Conservation (phyloP, 108 stramenopile species). For the Epithemia pelagica region DNA sequence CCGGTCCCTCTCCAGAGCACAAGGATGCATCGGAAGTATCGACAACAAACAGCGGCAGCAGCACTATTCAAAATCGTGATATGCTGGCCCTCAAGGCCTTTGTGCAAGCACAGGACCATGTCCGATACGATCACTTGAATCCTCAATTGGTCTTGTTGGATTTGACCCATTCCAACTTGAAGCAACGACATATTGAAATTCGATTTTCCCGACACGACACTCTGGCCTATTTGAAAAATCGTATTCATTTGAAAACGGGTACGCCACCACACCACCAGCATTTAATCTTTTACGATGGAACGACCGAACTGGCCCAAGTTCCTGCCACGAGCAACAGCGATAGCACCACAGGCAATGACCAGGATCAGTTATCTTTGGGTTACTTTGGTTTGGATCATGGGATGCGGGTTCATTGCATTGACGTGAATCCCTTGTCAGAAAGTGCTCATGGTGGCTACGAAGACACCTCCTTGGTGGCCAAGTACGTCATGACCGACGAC, state of each 20-base stretch:
- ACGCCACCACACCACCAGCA: slow-evolving; percentile 84
- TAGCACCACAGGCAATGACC: not conserved
- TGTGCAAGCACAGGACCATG: slow-evolving; percentile 55
- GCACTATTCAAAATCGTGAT: slow-evolving; percentile 61
- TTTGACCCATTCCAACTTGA: slow-evolving; percentile 91
- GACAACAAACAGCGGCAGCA: too few species aligned
- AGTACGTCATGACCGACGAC: slow-evolving; percentile 91
- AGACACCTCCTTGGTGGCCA: slow-evolving; percentile 81
- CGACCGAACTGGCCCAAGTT: not conserved
- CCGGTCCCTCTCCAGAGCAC: not conserved
- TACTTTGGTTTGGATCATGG: slow-evolving; percentile 76
- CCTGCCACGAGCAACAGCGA: not conserved
- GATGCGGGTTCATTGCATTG: slow-evolving; percentile 84
- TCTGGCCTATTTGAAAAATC: slow-evolving; percentile 52
- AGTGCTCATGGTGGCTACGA: slow-evolving; percentile 83
- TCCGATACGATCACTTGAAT: slow-evolving; percentile 38
- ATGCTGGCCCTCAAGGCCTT: slow-evolving; percentile 62
- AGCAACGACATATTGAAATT: slow-evolving; percentile 89
- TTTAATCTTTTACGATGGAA: slow-evolving; percentile 42
- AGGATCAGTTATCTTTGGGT: slow-evolving; percentile 44
- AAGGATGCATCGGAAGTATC: too few species aligned
- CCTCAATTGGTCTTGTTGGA: slow-evolving; percentile 55
- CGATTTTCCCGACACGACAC: slow-evolving; percentile 89
- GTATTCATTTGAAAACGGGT: slow-evolving; percentile 91
- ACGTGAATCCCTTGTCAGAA: slow-evolving; percentile 85